Conservation (phyloP, 2,329 filamentous ascomycete genomes). For the Karstenula rhodostoma region DNA sequence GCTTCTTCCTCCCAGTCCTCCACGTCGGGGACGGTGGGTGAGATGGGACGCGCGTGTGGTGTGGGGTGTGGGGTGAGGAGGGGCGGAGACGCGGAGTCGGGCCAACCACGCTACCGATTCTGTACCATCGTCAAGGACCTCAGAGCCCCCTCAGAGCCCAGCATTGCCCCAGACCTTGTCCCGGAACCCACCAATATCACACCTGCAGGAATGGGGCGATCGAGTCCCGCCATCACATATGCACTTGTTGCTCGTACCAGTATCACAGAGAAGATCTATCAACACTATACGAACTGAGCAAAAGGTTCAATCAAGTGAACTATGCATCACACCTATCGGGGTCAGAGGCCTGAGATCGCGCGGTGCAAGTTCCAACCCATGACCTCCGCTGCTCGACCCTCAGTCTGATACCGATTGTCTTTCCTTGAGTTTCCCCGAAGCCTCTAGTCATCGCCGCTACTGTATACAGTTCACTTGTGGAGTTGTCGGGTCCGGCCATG, state of each 20-base stretch:
- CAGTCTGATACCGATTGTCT: too few species aligned
- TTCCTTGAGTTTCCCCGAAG: too few species aligned
- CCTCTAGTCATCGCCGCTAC: too few species aligned
- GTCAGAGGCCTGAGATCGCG: not conserved
- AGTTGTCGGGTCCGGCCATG: too few species aligned
- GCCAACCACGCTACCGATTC: too few species aligned
- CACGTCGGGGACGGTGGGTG: too few species aligned
- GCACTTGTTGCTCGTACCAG: not conserved
- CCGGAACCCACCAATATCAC: not conserved
- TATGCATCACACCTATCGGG: not conserved
- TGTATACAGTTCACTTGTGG: too few species aligned
- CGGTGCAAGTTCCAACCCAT: not conserved
- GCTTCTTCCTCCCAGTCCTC: conserved; percentile 32
- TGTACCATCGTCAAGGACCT: too few species aligned
- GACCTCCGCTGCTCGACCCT: not conserved
- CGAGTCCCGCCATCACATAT: not conserved
- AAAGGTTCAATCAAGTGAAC: not conserved
- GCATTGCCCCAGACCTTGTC: not conserved
- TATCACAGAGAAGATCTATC: not conserved
- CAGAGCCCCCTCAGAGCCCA: not conserved
- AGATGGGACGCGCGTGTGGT: too few species aligned
- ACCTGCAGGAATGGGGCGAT: not conserved
- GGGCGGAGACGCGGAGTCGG: too few species aligned
- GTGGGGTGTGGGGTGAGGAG: too few species aligned
- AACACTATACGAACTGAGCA: not conserved